A percentile compares a stretch with the other conserved stretches of the same genome.
Conservation (phyloP, 441 rosid species). For the Isatis lusitanica region DNA sequence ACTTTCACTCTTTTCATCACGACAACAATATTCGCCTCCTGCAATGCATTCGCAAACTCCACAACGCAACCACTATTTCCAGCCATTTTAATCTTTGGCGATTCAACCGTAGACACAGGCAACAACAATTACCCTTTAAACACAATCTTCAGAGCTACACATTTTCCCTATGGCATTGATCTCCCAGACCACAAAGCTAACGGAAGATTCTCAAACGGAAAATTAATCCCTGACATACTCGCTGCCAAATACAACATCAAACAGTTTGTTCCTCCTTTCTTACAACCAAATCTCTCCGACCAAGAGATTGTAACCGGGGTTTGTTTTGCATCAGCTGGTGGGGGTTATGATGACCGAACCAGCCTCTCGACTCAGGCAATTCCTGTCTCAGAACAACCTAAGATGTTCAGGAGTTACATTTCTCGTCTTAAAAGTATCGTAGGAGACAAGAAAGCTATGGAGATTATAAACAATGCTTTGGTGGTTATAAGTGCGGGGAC, state of each 20-base stretch:
- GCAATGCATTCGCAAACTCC: conserved; percentile 21
- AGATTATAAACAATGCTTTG: conserved; percentile 42
- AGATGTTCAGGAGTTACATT: conserved; percentile 42
- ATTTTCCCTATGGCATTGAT: conserved; percentile 51
- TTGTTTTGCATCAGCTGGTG: conserved; percentile 56
- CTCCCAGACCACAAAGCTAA: conserved; percentile 43
- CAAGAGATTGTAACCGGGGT: conserved; percentile 49
- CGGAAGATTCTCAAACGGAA: conserved; percentile 67
- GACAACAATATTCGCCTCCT: conserved; percentile 18
- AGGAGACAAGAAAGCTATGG: conserved; percentile 47
- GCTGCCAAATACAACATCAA: conserved; percentile 46
- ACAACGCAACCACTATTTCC: conserved; percentile 36
- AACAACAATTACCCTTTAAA: conserved; percentile 50
- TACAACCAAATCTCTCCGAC: conserved; percentile 48
- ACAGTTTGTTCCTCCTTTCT: conserved; percentile 51
- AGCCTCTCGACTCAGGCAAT: conserved; percentile 29
- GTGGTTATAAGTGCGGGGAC: conserved; percentile 52
- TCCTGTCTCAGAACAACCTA: conserved; percentile 45
- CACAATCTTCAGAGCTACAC: conserved; percentile 44
- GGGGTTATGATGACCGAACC: conserved; percentile 59
- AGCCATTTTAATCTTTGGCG: conserved; percentile 59
- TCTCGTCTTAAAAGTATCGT: conserved; percentile 43
- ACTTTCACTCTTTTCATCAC: neutral
- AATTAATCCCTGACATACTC: conserved; percentile 40
- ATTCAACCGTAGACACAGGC: conserved; percentile 63